Evolutionary conservation across 2,329 filamentous ascomycete genomes (phyloP).

Genomic region (Fonsecaea pugnacius): DNA sequence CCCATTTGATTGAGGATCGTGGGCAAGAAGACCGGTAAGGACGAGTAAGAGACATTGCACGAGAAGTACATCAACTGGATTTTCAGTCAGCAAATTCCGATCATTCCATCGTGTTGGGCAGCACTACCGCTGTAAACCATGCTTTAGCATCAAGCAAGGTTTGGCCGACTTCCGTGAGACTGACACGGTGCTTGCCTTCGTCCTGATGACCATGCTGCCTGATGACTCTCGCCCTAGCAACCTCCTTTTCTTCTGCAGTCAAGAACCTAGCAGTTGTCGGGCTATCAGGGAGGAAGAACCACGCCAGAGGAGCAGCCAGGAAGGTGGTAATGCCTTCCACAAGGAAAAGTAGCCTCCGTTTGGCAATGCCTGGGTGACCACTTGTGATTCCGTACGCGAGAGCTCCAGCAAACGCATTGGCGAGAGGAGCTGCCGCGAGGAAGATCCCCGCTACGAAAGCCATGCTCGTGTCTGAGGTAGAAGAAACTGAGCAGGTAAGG

Average conservation of each 20-base stretch:
- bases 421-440: conserved; percentile 65
- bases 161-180: background rate
- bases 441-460: conserved; percentile 61
- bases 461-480: conserved; percentile 62
- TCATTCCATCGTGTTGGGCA: conserved; percentile 3
- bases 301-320: conserved; percentile 59
- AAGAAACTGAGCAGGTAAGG: conserved; percentile 62
- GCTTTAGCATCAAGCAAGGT: conserved; percentile 6
- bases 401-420: conserved; percentile 77
- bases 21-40: conserved; percentile 67
- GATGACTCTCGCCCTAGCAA: conserved; percentile 48
- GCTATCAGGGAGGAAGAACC: conserved; percentile 56
- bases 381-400: conserved; percentile 66
- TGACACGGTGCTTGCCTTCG: conserved; percentile 20
- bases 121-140: conserved; percentile 25
- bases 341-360: conserved; percentile 69
- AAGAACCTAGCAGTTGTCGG: conserved; percentile 53
- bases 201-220: conserved; percentile 11
- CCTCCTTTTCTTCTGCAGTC: conserved; percentile 46
- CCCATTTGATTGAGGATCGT: conserved; percentile 69
- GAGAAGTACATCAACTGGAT: conserved; percentile 59
- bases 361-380: conserved; percentile 44
- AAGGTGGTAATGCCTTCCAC: conserved; percentile 66
- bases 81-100: background rate
- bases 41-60: conserved; percentile 68